These are phyloP conservation scores for Colletotrichum magnum DNA, from an alignment of 2,329 filamentous ascomycete species.

Conservation along the genomic window DNA sequence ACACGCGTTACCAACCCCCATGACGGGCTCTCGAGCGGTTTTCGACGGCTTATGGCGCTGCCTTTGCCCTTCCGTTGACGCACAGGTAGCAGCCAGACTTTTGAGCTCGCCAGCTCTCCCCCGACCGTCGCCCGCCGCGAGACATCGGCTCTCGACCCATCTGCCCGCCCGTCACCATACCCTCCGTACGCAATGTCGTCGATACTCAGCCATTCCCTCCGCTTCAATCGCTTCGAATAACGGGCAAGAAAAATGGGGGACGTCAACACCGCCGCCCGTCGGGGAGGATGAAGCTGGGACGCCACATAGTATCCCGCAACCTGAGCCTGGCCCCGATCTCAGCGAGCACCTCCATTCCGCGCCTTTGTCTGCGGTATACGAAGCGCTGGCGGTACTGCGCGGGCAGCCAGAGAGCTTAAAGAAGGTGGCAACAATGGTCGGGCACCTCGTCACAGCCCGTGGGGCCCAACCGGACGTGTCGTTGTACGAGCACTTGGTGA, in stretches of 20 bases:
- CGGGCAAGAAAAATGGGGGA: background rate
- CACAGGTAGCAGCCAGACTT: slow-evolving; percentile 51
- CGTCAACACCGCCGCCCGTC: slow-evolving; percentile 6
- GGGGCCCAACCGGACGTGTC: slow-evolving; percentile 67
- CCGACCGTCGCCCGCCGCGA: slow-evolving; percentile 25
- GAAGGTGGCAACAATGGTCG: slow-evolving; percentile 62
- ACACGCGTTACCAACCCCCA: slow-evolving; percentile 42
- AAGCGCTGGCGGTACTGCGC: slow-evolving; percentile 59
- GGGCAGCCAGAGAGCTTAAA: slow-evolving; percentile 54
- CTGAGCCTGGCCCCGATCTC: slow-evolving; percentile 32
- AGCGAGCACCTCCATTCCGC: slow-evolving; percentile 47
- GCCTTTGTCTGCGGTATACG: slow-evolving; percentile 59
- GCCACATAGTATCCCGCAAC: slow-evolving; percentile 10
- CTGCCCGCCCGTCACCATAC: background rate
- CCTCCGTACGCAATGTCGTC: slow-evolving; percentile 14
- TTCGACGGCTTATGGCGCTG: slow-evolving; percentile 75
- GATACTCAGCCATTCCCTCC: slow-evolving; percentile 19
- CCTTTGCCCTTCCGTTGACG: slow-evolving; percentile 70
- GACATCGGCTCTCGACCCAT: slow-evolving; percentile 18
- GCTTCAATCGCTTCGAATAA: background rate
- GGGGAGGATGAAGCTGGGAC: slow-evolving; percentile 18
- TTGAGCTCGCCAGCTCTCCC: slow-evolving; percentile 43
- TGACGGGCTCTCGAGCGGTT: slow-evolving; percentile 56
- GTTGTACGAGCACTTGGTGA: slow-evolving; percentile 82
- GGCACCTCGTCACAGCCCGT: slow-evolving; percentile 70